A percentile compares a stretch with the other conserved stretches of the same genome.
Evolutionary conservation across 2,329 filamentous ascomycete species (phyloP).

Genomic region (Lachnellula occidentalis): DNA sequence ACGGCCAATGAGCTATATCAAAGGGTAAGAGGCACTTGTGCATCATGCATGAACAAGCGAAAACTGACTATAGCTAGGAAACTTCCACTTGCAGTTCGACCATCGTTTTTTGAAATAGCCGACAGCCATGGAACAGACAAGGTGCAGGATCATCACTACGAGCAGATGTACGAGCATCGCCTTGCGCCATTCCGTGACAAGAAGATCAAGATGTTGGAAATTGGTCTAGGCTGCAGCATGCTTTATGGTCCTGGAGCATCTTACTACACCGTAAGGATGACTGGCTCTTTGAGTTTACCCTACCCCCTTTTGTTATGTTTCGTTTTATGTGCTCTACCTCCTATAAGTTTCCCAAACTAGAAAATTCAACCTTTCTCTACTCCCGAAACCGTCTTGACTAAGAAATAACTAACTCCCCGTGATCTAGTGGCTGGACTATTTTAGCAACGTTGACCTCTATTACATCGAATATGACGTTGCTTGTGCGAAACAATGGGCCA

Average conservation of each 20-base stretch:
- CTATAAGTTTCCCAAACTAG: too few species aligned
- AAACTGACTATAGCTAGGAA: background rate
- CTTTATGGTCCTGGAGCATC: conserved; percentile 34
- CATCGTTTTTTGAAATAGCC: conserved; percentile 33
- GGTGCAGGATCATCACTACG: conserved; percentile 36
- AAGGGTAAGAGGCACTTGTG: conserved; percentile 1
- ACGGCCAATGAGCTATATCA: conserved; percentile 3
- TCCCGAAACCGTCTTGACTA: too few species aligned
- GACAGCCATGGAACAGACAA: conserved; percentile 36
- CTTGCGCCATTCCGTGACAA: conserved; percentile 30
- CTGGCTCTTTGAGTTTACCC: too few species aligned
- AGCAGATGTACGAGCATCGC: conserved; percentile 38
- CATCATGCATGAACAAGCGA: background rate
- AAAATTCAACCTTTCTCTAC: too few species aligned
- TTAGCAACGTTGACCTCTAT: conserved; percentile 36
- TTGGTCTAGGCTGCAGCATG: conserved; percentile 38
- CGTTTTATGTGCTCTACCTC: too few species aligned
- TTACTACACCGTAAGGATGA: conserved; percentile 29
- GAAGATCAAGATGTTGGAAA: conserved; percentile 37
- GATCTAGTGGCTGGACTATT: conserved; percentile 34
- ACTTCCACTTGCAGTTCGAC: background rate
- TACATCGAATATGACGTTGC: conserved; percentile 37
- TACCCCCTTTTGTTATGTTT: too few species aligned
- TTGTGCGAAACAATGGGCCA: conserved; percentile 34
- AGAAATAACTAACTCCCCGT: too few species aligned